Base-by-base conservation (phyloP, 805 yeast species). In the Yarrowia phangngaensis region DNA sequence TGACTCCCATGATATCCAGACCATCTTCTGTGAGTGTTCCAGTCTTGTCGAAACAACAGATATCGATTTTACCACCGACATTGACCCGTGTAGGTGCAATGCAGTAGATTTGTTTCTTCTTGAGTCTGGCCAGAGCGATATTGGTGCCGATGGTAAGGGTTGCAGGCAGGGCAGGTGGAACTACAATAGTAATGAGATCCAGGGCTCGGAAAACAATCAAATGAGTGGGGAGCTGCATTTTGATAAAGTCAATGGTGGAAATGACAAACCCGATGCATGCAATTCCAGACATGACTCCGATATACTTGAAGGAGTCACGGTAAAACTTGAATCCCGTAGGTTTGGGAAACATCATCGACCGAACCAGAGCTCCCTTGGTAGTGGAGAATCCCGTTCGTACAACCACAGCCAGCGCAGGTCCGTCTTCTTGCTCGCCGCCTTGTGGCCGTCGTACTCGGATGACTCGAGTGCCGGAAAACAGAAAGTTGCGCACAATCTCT, bases 21-120 rank as follows among this genome's bases (percentile, higher is more conserved):
- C 97, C 97, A 62, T 92, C 98, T 60, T 92, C 97, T 0, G 99
- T 92, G 54, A 92, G 70, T 0, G 99, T 92, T 3, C 99, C 99
- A 0, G 99, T 92, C 62, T 92, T 92, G 68, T 92, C 99, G 64
- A 92, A 92, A 59, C 95, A 88, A 60, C 87, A 71, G 3, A 85
- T 78, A 61, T 90, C 97, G 19, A 92, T 62, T 58, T 92, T 88
- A 8, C 98, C 98, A 26, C 95, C 96, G n/a, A 92, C 81, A 60
- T 92, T 92, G 36, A 94, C 92, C 53, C 95, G 75, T 1, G 92
- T 85, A 2, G 99, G 98, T 2, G 96, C 79, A 50, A 90, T 90
- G 64, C 98, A 92, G 58, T 81, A 92, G 1, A 94, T 80, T 30
- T 75, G 70, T 52, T 76, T 75, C 52, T 73, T 67, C 54, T 86